phyloP scores from a whole-genome alignment of 1,139 yeast species.

The Hyphopichia buzzinii region DNA sequence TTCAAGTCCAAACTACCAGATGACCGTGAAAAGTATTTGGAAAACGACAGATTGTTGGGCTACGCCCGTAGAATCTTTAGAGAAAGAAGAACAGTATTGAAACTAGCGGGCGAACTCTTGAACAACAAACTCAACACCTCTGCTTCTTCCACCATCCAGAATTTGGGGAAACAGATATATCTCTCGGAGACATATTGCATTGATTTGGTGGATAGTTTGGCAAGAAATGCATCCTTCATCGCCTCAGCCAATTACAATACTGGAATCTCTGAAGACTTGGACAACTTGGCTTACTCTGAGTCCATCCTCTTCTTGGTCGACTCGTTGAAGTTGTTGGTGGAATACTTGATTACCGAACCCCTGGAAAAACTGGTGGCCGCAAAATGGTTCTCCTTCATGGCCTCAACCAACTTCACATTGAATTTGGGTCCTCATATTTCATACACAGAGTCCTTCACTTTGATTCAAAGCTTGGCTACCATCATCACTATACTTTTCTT shows the following conservation, averaged over 20 bases:
- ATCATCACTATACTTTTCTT: constrained; percentile 49
- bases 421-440: constrained; percentile 25
- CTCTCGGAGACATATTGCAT: constrained; percentile 24
- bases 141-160: constrained; percentile 31
- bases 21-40: constrained; percentile 30
- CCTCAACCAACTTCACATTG: constrained; percentile 38
- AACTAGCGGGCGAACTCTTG: constrained; percentile 38
- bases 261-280: constrained; percentile 18
- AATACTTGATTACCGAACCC: constrained; percentile 33
- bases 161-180: constrained; percentile 39
- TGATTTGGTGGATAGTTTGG: constrained; percentile 6
- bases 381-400: constrained; percentile 60
- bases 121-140: constrained; percentile 31
- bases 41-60: constrained; percentile 27
- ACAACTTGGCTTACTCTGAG: constrained; percentile 32
- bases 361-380: constrained; percentile 28
- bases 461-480: constrained; percentile 49
- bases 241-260: constrained; percentile 10
- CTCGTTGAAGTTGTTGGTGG: constrained; percentile 44
- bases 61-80: constrained; percentile 36
- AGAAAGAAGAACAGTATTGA: constrained; percentile 47
- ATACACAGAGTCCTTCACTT: constrained; percentile 33
- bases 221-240: constrained; percentile 7
- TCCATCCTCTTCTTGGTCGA: constrained; percentile 35
- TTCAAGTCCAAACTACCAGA: constrained; percentile 36